Conservation (phyloP, 2,329 filamentous ascomycete genomes). For the Fusarium aywerte region DNA sequence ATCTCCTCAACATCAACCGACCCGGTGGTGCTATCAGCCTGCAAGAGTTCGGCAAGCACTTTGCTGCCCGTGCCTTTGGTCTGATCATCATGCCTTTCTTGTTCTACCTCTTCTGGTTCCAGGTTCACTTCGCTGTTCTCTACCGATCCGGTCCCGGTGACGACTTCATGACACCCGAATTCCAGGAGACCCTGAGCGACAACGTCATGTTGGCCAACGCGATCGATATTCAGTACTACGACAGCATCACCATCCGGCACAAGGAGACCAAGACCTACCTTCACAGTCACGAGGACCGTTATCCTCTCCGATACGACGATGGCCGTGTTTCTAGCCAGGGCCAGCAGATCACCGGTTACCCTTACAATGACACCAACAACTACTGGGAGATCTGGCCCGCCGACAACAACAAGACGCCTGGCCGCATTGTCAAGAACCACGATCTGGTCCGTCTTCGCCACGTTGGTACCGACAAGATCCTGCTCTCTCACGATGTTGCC, state of each 20-base stretch:
- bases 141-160: constrained; percentile 91
- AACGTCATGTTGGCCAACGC: constrained; percentile 92
- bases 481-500: constrained; percentile 95
- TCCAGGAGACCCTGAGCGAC: constrained; percentile 96
- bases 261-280: constrained; percentile 98
- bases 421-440: constrained; percentile 79
- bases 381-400: constrained; percentile 92
- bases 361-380: constrained; percentile 99
- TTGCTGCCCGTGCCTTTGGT: constrained; percentile 84
- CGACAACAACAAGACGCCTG: constrained; percentile 66
- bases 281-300: constrained; percentile 89
- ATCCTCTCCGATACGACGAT: constrained; percentile 96
- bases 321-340: constrained; percentile 97
- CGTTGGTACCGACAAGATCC: constrained; percentile 82
- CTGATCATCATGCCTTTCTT: constrained; percentile 93
- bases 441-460: constrained; percentile 90
- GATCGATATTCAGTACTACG: constrained; percentile 88
- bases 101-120: constrained; percentile 99
- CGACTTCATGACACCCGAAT: constrained; percentile 98
- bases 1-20: constrained; percentile 88
- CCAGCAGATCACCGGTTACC: constrained; percentile 97
- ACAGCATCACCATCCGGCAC: constrained; percentile 87
- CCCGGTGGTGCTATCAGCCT: constrained; percentile 83
- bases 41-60: constrained; percentile 86
- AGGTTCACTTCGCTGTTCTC: constrained; percentile 95